phyloP scores from a whole-genome alignment of 208 protist species.

The Leishmania major region DNA sequence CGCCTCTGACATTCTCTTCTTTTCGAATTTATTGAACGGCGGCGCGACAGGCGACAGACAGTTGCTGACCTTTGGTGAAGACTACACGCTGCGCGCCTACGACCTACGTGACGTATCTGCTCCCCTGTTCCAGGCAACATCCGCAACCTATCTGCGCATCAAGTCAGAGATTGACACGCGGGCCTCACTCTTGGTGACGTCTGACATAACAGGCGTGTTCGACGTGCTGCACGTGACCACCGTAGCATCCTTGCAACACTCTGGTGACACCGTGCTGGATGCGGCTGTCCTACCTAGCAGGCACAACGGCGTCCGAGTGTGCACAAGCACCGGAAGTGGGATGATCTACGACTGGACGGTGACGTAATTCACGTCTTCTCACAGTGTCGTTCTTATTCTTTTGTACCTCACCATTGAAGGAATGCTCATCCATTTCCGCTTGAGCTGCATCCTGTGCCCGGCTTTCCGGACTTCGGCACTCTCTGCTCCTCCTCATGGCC shows the following conservation, averaged over 20 bases:
- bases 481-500: neutral
- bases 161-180: slow-evolving; percentile 6
- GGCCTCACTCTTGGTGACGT: slow-evolving; percentile 36
- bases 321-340: slow-evolving; percentile 33
- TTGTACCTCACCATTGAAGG: neutral
- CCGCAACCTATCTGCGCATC: slow-evolving; percentile 23
- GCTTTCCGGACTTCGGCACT: neutral
- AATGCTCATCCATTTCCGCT: neutral
- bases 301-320: slow-evolving; percentile 23
- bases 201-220: slow-evolving; percentile 33
- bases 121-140: slow-evolving; percentile 10
- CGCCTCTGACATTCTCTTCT: neutral
- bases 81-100: slow-evolving; percentile 27
- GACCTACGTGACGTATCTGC: slow-evolving; percentile 18
- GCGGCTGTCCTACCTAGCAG: slow-evolving; percentile 26
- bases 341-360: slow-evolving; percentile 50
- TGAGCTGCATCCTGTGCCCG: neutral
- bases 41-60: slow-evolving; percentile 13
- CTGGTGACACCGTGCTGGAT: slow-evolving; percentile 45
- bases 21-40: slow-evolving; percentile 9
- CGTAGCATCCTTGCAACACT: slow-evolving; percentile 32
- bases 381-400: neutral
- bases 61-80: slow-evolving; percentile 25
- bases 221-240: slow-evolving; percentile 32
- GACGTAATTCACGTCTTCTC: neutral